These are phyloP conservation scores for Penicillium lagena DNA, from an alignment of 495 filamentous ascomycete genomes.

Conservation along the genomic window DNA sequence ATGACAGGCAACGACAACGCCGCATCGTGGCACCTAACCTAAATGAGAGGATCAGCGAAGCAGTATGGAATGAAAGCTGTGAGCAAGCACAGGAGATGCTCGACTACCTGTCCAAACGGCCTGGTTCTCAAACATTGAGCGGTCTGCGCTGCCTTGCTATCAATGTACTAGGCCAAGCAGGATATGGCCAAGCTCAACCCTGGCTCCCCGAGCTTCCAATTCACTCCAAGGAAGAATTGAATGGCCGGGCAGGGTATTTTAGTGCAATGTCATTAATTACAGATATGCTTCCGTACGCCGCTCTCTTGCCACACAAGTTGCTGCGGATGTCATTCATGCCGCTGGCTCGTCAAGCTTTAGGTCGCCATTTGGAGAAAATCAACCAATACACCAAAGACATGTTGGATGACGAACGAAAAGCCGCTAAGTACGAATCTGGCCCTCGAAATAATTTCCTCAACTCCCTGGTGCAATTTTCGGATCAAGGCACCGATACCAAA, in stretches of 20 bases:
- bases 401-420: slow-evolving; percentile 25
- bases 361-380: slow-evolving; percentile 11
- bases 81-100: slow-evolving; percentile 13
- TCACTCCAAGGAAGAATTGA: slow-evolving; percentile 2
- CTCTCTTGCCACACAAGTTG: slow-evolving; percentile 19
- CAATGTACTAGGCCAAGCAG: slow-evolving; percentile 34
- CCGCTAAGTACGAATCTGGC: slow-evolving; percentile 8
- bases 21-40: slow-evolving; percentile 31
- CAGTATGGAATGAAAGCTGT: slow-evolving; percentile 30
- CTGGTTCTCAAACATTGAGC: slow-evolving; percentile 14
- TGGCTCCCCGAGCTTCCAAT: slow-evolving; percentile 17
- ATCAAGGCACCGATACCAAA: slow-evolving; percentile 12
- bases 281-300: slow-evolving; percentile 20
- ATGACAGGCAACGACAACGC: slow-evolving; percentile 30
- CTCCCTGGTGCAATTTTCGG: slow-evolving; percentile 29
- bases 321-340: slow-evolving; percentile 26
- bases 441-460: slow-evolving; percentile 29
- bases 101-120: slow-evolving; percentile 12
- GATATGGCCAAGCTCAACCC: slow-evolving; percentile 24
- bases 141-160: slow-evolving; percentile 27
- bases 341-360: slow-evolving; percentile 16
- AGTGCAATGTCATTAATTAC: slow-evolving; percentile 24
- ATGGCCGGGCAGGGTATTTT: slow-evolving; percentile 23
- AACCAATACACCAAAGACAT: slow-evolving; percentile 23
- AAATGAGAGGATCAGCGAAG: slow-evolving; percentile 29